phyloP scores from a whole-genome alignment of 768 basidiomycete genomes.

The Pilatotrama ljubarskyi region DNA sequence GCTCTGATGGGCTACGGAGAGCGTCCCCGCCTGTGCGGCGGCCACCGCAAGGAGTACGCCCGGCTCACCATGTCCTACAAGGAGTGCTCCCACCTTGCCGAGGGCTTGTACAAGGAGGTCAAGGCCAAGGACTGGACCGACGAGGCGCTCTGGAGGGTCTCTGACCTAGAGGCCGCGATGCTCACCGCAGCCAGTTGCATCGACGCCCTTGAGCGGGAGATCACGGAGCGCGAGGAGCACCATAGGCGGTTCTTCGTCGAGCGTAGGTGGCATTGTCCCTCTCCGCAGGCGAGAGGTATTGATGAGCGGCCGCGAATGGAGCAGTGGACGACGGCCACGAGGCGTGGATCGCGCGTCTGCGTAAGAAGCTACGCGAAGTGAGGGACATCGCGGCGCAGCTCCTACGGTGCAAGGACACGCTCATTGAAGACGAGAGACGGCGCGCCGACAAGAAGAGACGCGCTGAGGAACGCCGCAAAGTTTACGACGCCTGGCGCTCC shows the following conservation, averaged over 20 bases:
- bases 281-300: neutral
- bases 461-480: neutral
- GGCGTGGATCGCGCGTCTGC: conserved; percentile 2
- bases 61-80: conserved; percentile 4
- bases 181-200: neutral
- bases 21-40: conserved; percentile 2
- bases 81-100: neutral
- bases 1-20: neutral
- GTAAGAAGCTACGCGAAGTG: neutral
- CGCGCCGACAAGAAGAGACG: neutral
- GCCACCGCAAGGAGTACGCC: conserved; percentile 5
- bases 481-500: neutral
- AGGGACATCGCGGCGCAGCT: neutral
- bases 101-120: neutral
- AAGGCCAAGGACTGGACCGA: neutral
- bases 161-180: neutral
- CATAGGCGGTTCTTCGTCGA: conserved; percentile 8
- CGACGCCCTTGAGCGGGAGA: neutral
- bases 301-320: neutral
- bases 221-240: conserved; percentile 3
- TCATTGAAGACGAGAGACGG: neutral
- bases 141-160: neutral
- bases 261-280: neutral
- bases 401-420: neutral
- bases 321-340: conserved; percentile 7